Evolutionary conservation across 768 basidiomycete species (phyloP).

Genomic region (Calvatia gigantea): DNA sequence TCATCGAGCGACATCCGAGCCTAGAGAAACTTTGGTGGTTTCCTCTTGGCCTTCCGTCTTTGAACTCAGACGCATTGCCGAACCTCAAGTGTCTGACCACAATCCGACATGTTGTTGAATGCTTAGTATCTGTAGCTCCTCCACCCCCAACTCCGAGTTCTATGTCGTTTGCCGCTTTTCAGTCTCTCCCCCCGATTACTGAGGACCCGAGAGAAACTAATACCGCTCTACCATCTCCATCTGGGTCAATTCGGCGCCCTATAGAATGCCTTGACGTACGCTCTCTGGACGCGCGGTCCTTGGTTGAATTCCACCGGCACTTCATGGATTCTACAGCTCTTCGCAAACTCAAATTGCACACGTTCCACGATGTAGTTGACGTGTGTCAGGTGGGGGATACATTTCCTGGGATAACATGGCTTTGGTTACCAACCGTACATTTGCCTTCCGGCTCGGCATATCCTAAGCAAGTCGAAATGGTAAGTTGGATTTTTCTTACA

Average conservation of each 20-base stretch:
- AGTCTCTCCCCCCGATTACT: constrained; percentile 7
- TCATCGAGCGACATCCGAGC: constrained; percentile 41
- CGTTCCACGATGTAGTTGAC: constrained; percentile 24
- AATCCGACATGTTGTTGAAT: constrained; percentile 29
- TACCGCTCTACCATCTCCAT: neutral
- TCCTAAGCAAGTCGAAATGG: constrained; percentile 24
- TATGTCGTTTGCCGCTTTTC: constrained; percentile 7
- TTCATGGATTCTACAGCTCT: constrained; percentile 27
- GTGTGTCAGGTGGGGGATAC: constrained; percentile 30
- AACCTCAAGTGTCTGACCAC: constrained; percentile 35
- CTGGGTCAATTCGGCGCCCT: constrained; percentile 18
- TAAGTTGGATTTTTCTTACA: constrained; percentile 14
- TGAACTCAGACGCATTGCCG: constrained; percentile 36
- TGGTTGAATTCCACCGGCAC: constrained; percentile 23
- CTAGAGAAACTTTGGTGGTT: constrained; percentile 46
- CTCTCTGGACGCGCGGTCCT: constrained; percentile 24
- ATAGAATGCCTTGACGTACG: constrained; percentile 35
- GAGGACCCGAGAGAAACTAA: constrained; percentile 7
- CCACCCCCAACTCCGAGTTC: constrained; percentile 14
- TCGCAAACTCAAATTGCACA: constrained; percentile 29
- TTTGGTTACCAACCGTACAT: constrained; percentile 31
- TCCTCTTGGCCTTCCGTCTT: constrained; percentile 31
- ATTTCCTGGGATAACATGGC: constrained; percentile 38
- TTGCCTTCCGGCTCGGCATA: constrained; percentile 18
- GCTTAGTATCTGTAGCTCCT: constrained; percentile 24